Base-by-base conservation (phyloP, 129 eudicot genomes). In the Flaveria bidentis region DNA sequence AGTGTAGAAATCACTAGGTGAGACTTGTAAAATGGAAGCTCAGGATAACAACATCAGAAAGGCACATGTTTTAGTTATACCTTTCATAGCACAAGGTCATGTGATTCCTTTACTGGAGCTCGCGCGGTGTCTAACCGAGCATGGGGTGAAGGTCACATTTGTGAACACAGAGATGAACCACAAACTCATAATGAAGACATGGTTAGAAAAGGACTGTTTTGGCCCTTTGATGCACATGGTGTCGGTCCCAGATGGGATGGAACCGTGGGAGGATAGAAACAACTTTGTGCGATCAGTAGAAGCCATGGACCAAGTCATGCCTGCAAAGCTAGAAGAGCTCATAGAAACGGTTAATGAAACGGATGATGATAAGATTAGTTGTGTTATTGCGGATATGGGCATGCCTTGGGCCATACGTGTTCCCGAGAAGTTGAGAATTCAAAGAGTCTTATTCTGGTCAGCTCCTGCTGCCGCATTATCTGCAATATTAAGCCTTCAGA, bases 31-130 rank as follows among this genome's bases (percentile, higher is more conserved):
- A 61, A 61, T 61, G 67, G 67, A 61, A 26, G 6, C 26, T 26
- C 39, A 25, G 25, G n/a, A 61, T 61, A 61, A 61, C 17, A 60
- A 11, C 20, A 50, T 16, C 3, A 52, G 76, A 14, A 75, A 58
- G 11, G 69, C 80, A 56, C 92, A 88, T 64, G 76, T 81, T 30
- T 16, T 88, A 58, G 25, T 71, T 71, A 47, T 71, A 50, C 89
- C 89, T 16, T 82, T 56, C 64, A 83, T 87, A 16, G 82, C 78
- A 15, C 89, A 87, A 52, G 92, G 92, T 30, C 87, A 83, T 69
- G 83, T 88, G 70, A 67, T 85, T 50, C 88, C 88, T 4, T 49
- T 87, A 53, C 36, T 87, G 73, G 85, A 87, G 36, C 85, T 87
- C 13, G 80, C 73, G 10, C 82, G 69, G 45, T 26, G 72, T 51